Percentiles rank a stretch among this genome's conserved stretches.
Evolutionary conservation across 805 yeast species (phyloP).

Genomic region (Debaryomyces maramus): DNA sequence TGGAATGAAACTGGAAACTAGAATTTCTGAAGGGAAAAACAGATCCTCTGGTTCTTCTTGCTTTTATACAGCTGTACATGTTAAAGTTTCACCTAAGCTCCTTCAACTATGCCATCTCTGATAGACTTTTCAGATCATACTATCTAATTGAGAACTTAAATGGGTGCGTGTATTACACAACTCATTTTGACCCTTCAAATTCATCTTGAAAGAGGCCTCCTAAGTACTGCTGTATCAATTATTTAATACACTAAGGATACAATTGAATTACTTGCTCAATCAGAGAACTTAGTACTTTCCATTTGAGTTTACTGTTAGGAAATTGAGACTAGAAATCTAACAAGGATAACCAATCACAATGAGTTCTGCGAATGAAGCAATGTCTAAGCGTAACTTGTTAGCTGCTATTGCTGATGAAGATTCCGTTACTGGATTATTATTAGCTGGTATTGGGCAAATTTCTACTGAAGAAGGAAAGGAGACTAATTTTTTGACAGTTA

Average conservation of each 20-base stretch:
- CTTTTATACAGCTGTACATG: neutral
- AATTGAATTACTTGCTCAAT: too few relatives aligned
- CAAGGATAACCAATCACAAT: conserved; percentile 10
- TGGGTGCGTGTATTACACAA: neutral
- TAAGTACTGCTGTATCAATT: neutral
- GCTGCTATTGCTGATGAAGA: conserved; percentile 99
- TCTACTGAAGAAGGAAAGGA: conserved; percentile 57
- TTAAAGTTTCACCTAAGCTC: too few relatives aligned
- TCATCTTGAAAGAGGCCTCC: neutral
- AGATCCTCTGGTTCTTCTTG: neutral
- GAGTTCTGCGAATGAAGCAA: conserved; percentile 38
- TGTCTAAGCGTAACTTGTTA: conserved; percentile 72
- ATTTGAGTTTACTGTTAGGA: too few relatives aligned
- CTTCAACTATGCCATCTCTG: too few relatives aligned
- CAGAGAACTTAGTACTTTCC: too few relatives aligned
- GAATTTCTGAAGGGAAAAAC: neutral
- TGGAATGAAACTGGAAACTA: conserved; percentile 13
- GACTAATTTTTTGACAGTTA: conserved; percentile 80
- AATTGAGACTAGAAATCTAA: neutral
- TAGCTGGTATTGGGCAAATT: conserved; percentile 95
- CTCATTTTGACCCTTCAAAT: neutral
- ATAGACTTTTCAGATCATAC: neutral
- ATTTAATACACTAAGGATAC: neutral
- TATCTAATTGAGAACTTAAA: neutral
- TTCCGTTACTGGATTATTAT: conserved; percentile 89